These are phyloP conservation scores for Pistacia vera DNA, from an alignment of 345 rosid species.

Conservation along the genomic window DNA sequence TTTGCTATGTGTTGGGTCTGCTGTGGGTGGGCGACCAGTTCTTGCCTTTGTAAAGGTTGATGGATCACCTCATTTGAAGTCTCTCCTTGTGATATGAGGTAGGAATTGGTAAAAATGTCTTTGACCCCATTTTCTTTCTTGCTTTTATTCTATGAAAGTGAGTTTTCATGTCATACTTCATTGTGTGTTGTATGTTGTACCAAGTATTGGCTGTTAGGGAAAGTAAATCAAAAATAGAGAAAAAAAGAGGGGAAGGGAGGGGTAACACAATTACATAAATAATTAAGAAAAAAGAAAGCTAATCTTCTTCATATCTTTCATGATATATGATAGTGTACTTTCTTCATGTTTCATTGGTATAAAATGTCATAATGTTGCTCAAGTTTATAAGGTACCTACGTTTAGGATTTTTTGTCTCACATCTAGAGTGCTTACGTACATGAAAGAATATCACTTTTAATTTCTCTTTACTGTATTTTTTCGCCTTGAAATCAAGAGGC, in stretches of 20 bases:
- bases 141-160: background rate
- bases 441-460: background rate
- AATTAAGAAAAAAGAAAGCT: too few species aligned
- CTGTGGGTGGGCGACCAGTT: too few species aligned
- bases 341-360: background rate
- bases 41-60: too few species aligned
- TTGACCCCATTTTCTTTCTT: conserved; percentile 1
- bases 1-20: too few species aligned
- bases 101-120: conserved; percentile 25
- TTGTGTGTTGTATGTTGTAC: background rate
- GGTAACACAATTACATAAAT: too few species aligned
- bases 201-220: too few species aligned
- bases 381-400: too few species aligned
- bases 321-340: background rate
- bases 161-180: background rate
- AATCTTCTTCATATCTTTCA: too few species aligned
- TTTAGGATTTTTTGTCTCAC: background rate
- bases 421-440: background rate
- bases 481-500: background rate
- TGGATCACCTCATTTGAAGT: conserved; percentile 60
- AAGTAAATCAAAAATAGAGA: too few species aligned
- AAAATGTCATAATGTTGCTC: background rate
- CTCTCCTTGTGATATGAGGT: conserved; percentile 70
- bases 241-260: too few species aligned
- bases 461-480: background rate